phyloP scores from a whole-genome alignment of 305 asterid species.

The Fraxinus angustifolia region DNA sequence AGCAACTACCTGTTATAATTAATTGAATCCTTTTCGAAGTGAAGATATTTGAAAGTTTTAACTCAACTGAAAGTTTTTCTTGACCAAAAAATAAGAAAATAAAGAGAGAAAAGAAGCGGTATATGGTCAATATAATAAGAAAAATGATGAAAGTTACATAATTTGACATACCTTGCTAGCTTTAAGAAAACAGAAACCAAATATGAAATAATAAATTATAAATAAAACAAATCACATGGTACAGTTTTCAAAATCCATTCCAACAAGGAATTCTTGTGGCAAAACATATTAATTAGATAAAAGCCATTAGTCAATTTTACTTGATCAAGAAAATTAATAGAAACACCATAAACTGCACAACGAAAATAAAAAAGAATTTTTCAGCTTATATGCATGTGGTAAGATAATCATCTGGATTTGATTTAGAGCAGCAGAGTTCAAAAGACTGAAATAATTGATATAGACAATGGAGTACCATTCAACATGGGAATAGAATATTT shows the following conservation, averaged over 20 bases:
- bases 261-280: neutral
- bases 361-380: neutral
- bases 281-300: neutral
- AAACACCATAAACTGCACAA: neutral
- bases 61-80: neutral
- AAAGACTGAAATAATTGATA: neutral
- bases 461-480: neutral
- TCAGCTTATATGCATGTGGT: neutral
- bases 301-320: neutral
- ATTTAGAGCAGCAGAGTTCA: neutral
- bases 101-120: neutral
- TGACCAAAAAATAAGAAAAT: neutral
- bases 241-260: neutral
- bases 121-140: neutral
- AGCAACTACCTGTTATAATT: slow-evolving; percentile 1
- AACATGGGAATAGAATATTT: neutral
- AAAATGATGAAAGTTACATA: neutral
- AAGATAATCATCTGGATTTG: slow-evolving; percentile 4
- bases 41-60: neutral
- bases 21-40: neutral
- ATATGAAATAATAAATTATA: neutral
- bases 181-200: neutral
- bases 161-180: neutral
- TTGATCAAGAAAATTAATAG: slow-evolving; percentile 3
- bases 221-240: neutral